These are phyloP conservation scores for Fusarium longipes DNA, from an alignment of 2,329 filamentous ascomycete genomes.

Conservation along the genomic window DNA sequence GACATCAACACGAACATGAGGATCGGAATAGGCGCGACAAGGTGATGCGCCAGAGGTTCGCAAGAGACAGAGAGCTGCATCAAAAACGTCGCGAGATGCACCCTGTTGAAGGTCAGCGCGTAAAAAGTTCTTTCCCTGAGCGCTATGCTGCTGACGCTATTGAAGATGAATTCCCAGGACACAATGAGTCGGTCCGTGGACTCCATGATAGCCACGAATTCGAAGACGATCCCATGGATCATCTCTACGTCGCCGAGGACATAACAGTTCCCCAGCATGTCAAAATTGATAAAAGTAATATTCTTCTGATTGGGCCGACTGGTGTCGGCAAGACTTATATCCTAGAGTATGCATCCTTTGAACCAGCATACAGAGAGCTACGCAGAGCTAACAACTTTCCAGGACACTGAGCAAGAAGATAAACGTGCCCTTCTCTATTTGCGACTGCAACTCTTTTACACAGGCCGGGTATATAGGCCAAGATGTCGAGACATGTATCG, in stretches of 20 bases:
- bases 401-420: slow-evolving; percentile 91
- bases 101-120: slow-evolving; percentile 78
- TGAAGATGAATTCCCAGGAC: slow-evolving; percentile 67
- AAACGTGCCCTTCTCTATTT: slow-evolving; percentile 95
- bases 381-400: slow-evolving; percentile 33
- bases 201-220: slow-evolving; percentile 52
- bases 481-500: slow-evolving; percentile 95
- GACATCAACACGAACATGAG: slow-evolving; percentile 80
- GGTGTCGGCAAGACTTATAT: slow-evolving; percentile 98
- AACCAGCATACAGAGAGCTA: background rate
- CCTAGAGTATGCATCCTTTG: slow-evolving; percentile 65
- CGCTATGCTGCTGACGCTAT: slow-evolving; percentile 51
- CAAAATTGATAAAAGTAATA: slow-evolving; percentile 94
- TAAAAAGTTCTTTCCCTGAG: slow-evolving; percentile 44
- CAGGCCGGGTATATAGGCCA: slow-evolving; percentile 98
- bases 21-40: slow-evolving; percentile 70
- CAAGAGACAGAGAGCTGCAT: slow-evolving; percentile 72
- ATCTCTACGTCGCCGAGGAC: slow-evolving; percentile 64
- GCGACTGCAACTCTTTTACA: slow-evolving; percentile 94
- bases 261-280: slow-evolving; percentile 60
- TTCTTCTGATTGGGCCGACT: slow-evolving; percentile 89
- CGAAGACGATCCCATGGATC: slow-evolving; percentile 52
- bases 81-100: slow-evolving; percentile 70
- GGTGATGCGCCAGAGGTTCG: slow-evolving; percentile 75
- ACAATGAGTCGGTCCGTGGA: slow-evolving; percentile 60